Evolutionary conservation across 768 basidiomycete species (phyloP).

Genomic region (Psilocybe sp.): DNA sequence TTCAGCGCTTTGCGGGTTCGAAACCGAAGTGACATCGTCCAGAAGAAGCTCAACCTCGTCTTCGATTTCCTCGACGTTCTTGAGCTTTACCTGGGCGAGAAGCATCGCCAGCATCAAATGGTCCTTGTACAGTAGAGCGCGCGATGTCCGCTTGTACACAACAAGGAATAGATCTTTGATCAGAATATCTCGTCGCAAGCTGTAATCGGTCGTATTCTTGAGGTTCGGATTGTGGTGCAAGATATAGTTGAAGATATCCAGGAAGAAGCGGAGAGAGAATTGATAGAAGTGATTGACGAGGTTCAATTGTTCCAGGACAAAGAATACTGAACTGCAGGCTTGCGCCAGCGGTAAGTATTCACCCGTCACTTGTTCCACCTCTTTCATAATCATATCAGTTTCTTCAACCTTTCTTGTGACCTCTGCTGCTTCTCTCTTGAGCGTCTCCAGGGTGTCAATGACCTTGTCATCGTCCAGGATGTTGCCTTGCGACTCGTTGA

Average conservation of each 20-base stretch:
- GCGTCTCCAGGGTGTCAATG: conserved; percentile 90
- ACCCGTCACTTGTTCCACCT: conserved; percentile 92
- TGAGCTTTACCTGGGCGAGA: conserved; percentile 84
- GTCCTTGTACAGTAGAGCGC: conserved; percentile 86
- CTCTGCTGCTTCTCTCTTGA: conserved; percentile 95
- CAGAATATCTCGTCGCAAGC: conserved; percentile 72
- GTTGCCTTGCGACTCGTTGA: conserved; percentile 96
- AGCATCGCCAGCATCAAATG: conserved; percentile 89
- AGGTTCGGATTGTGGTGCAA: conserved; percentile 91
- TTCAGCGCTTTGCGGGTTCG: conserved; percentile 31
- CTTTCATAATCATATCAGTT: conserved; percentile 92
- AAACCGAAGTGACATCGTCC: conserved; percentile 47
- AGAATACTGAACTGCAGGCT: conserved; percentile 95
- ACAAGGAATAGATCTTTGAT: conserved; percentile 86
- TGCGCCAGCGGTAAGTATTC: conserved; percentile 94
- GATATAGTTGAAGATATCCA: conserved; percentile 96
- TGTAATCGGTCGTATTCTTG: conserved; percentile 71
- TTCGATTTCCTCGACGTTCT: conserved; percentile 71
- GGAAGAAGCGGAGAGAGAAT: conserved; percentile 96
- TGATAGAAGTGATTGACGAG: conserved; percentile 97
- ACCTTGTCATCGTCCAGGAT: conserved; percentile 99
- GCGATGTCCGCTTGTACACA: conserved; percentile 85
- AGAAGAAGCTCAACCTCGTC: conserved; percentile 92
- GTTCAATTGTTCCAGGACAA: conserved; percentile 92
- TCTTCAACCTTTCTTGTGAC: conserved; percentile 95